Evolutionary conservation across 2,329 filamentous ascomycete species (phyloP), one percentile per base, ranked within the genome.

Genomic region (Fusarium chaquense): DNA sequence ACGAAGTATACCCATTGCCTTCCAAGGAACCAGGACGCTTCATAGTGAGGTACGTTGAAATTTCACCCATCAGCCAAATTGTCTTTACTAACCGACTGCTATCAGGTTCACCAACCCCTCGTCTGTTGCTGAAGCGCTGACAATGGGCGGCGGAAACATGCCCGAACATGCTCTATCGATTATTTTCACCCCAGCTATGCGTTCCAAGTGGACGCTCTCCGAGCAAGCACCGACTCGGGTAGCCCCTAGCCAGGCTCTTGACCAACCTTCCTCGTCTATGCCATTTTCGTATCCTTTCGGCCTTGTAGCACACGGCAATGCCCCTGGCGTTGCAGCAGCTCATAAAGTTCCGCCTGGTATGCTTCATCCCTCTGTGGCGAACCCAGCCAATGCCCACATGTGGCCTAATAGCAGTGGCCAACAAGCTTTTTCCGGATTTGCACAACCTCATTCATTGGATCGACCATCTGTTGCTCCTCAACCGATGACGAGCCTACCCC

Each of bases 151-250:
- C 9, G 71, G 73, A 7, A 40, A 38, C 11, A 65, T 80, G 41
- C 63, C 64, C 6, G 78, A 78, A 40, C 71, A 70, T 30, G 62
- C 65, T 3, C 58, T 80, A 11, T 67, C 68, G 7, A 32, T 80
- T 22, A 43, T 4, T 16, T 74, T 80, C 30, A 62, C 62, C 6
- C 75, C 79, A 5, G 68, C 73, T 8, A 44, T 75, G 47, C 70
- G 76, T 28, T 80, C 78, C 3, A 80, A 79, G 60, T 80, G 79
- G 79, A 58, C 58, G 30, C 41, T 50, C 13, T 44, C 60, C 12
- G 28, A 46, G 10, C 46, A 58, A 20, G 51, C 56, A 15, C 51
- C 58, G 18, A 54, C 38, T 10, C 61, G 55, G 3, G 59, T 46
- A 20, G n/a, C n/a, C 18, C 15, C 35, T 36, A 22, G 52, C n/a